These are phyloP conservation scores for Chloris gayana DNA, from an alignment of 176 grass and related monocot genomes.

Conservation along the genomic window DNA sequence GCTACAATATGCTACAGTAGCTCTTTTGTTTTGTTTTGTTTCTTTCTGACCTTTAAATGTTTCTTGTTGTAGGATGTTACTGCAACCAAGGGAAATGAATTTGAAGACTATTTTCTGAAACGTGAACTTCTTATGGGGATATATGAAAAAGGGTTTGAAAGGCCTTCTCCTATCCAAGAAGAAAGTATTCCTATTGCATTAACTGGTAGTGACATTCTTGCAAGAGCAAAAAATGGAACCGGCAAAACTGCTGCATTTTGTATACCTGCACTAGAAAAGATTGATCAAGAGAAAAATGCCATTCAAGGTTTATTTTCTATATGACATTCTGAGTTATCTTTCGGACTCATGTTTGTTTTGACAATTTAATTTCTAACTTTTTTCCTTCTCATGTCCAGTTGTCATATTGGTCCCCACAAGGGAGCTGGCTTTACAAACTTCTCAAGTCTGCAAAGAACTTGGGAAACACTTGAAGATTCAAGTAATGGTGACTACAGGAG, in stretches of 20 bases:
- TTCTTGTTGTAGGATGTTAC: conserved; percentile 68
- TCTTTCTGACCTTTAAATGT: neutral
- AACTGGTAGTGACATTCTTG: conserved; percentile 95
- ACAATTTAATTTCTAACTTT: conserved; percentile 8
- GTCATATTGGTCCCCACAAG: conserved; percentile 95
- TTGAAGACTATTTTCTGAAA: conserved; percentile 98
- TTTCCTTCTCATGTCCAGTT: conserved; percentile 52
- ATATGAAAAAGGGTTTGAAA: conserved; percentile 96
- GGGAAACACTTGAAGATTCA: conserved; percentile 86
- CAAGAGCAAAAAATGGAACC: conserved; percentile 94
- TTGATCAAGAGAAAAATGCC: conserved; percentile 83
- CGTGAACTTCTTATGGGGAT: conserved; percentile 98
- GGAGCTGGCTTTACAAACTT: conserved; percentile 91
- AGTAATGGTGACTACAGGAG: conserved; percentile 97
- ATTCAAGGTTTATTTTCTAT: conserved; percentile 73
- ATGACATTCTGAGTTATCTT: neutral
- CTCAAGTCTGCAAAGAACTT: conserved; percentile 95
- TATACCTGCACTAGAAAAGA: conserved; percentile 93
- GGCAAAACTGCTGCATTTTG: conserved; percentile 95
- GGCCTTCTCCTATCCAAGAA: conserved; percentile 95
- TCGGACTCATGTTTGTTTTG: neutral
- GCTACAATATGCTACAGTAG: neutral
- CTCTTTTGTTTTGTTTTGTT: neutral
- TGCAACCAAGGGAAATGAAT: conserved; percentile 95
- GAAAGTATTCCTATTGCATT: conserved; percentile 98